A percentile compares a stretch with the other conserved stretches of the same genome.
Evolutionary conservation across 129 eudicot species (phyloP).

Genomic region (Arctium minus): DNA sequence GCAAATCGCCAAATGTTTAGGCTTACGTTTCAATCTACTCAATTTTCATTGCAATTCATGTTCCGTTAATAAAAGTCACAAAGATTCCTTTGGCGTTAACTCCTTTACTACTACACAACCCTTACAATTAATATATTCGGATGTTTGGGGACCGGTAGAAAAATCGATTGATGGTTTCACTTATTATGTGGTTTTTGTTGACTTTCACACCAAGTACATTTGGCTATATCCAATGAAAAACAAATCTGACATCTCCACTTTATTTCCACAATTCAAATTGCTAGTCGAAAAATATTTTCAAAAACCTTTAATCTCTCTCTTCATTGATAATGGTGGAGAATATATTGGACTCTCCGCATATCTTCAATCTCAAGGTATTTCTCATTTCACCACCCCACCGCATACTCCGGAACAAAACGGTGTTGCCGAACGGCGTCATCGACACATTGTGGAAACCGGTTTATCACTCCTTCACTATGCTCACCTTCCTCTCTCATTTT

Average conservation of each 20-base stretch:
- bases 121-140: constrained; percentile 12
- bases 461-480: constrained; percentile 10
- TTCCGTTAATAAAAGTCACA: constrained; percentile 23
- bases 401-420: constrained; percentile 30
- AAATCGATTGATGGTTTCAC: constrained; percentile 14
- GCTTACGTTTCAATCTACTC: no score
- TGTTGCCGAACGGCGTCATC: constrained; percentile 16
- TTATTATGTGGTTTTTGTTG: constrained; percentile 27
- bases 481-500: constrained; percentile 8
- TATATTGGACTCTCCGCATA: not conserved
- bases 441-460: constrained; percentile 18
- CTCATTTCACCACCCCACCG: constrained; percentile 9
- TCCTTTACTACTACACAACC: not conserved
- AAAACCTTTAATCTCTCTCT: not conserved
- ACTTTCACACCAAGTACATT: constrained; percentile 15
- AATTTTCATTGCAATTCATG: not conserved
- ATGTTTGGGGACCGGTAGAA: constrained; percentile 21
- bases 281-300: constrained; percentile 7
- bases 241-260: not conserved
- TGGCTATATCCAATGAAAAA: constrained; percentile 32
- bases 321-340: constrained; percentile 22
- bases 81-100: constrained; percentile 5
- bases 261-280: constrained; percentile 10
- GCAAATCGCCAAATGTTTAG: no score
- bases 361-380: constrained; percentile 12